A percentile compares a stretch with the other conserved stretches of the same genome.
Conservation (phyloP, 1,139 yeast species). For the Sugiyamaella sp. region DNA sequence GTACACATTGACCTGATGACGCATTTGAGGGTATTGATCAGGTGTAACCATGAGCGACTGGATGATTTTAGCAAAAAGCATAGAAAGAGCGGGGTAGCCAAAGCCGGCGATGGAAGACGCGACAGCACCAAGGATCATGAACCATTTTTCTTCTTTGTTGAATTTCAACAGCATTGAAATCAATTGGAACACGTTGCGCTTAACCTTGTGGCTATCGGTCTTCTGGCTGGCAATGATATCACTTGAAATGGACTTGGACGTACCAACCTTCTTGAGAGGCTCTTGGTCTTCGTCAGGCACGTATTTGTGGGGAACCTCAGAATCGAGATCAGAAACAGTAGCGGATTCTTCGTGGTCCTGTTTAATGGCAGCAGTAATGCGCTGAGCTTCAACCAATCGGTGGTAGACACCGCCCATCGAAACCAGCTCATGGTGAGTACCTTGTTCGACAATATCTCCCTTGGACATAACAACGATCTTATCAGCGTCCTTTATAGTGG, state of each 20-base stretch:
- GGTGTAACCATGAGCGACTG: constrained; percentile 44
- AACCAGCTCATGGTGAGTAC: constrained; percentile 46
- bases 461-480: constrained; percentile 48
- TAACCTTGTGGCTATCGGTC: constrained; percentile 10
- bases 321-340: constrained; percentile 21
- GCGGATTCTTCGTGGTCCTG: constrained; percentile 17
- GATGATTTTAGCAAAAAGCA: constrained; percentile 45
- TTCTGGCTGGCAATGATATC: constrained; percentile 21
- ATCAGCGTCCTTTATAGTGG: constrained; percentile 63
- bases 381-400: constrained; percentile 45
- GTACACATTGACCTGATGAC: constrained; percentile 42
- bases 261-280: constrained; percentile 22
- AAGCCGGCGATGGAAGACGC: constrained; percentile 44
- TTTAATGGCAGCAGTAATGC: constrained; percentile 19
- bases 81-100: constrained; percentile 47
- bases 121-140: constrained; percentile 39
- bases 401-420: constrained; percentile 40
- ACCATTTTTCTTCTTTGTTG: constrained; percentile 36
- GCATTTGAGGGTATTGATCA: constrained; percentile 40
- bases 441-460: constrained; percentile 49
- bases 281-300: constrained; percentile 22
- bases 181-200: constrained; percentile 26
- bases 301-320: constrained; percentile 14
- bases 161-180: constrained; percentile 32
- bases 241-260: constrained; percentile 24